These are phyloP conservation scores for Pezicula carpinea DNA, from an alignment of 2,329 filamentous ascomycete species.

Conservation along the genomic window DNA sequence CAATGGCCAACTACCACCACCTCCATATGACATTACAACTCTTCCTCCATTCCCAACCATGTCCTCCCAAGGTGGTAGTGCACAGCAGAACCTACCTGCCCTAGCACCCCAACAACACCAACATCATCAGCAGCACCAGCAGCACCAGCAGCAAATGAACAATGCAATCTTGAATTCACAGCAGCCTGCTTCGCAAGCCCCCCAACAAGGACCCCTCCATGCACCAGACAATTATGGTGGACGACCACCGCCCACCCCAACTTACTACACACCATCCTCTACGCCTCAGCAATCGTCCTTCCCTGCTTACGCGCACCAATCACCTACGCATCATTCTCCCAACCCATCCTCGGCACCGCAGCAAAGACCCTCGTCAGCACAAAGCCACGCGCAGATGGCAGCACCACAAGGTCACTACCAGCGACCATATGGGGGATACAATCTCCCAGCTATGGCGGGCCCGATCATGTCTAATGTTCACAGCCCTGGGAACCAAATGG, in stretches of 20 bases:
- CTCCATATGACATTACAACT: slow-evolving; percentile 61
- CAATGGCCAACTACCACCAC: slow-evolving; percentile 56
- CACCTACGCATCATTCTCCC: slow-evolving; percentile 42
- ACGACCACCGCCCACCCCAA: slow-evolving; percentile 52
- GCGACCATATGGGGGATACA: slow-evolving; percentile 46
- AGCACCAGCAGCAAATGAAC: slow-evolving; percentile 33
- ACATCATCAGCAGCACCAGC: slow-evolving; percentile 30
- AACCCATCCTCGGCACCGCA: slow-evolving; percentile 32
- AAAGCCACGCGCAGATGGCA: slow-evolving; percentile 43
- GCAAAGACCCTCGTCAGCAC: slow-evolving; percentile 32
- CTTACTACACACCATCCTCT: slow-evolving; percentile 50
- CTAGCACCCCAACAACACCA: slow-evolving; percentile 22
- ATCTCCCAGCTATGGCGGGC: slow-evolving; percentile 57
- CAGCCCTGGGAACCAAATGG: slow-evolving; percentile 67
- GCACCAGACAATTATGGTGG: slow-evolving; percentile 52
- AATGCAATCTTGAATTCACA: slow-evolving; percentile 44
- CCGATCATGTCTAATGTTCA: slow-evolving; percentile 75
- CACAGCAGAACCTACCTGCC: slow-evolving; percentile 33
- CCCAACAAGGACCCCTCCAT: slow-evolving; percentile 49
- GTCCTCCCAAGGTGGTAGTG: slow-evolving; percentile 45
- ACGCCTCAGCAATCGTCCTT: slow-evolving; percentile 43
- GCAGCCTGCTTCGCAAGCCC: slow-evolving; percentile 40
- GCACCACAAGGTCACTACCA: slow-evolving; percentile 48
- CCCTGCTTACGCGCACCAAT: slow-evolving; percentile 43
- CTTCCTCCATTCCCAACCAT: slow-evolving; percentile 60